Conservation (phyloP, 2,329 filamentous ascomycete genomes). For the Fusarium poae region DNA sequence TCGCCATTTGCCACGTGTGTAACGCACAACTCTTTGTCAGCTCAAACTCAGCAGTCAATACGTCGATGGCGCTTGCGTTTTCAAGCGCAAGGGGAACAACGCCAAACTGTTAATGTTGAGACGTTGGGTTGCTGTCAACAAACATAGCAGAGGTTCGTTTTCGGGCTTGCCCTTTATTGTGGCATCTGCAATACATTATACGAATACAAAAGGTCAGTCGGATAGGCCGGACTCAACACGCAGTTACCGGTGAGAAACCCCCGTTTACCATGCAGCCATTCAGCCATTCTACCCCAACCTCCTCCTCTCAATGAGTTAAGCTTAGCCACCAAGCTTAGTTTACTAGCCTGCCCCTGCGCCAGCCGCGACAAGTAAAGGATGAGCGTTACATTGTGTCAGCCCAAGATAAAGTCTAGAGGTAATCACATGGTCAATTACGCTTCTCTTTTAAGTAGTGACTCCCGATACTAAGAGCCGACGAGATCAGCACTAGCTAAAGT, state of each 20-base stretch:
- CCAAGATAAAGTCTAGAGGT: constrained; percentile 5
- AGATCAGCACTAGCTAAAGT: constrained; percentile 24
- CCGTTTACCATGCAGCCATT: neutral
- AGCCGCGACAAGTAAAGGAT: constrained; percentile 1
- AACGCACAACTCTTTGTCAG: constrained; percentile 20
- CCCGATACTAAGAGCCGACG: constrained; percentile 11
- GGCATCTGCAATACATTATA: neutral
- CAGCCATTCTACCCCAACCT: constrained; percentile 6
- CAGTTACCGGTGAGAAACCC: neutral
- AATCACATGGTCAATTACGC: constrained; percentile 16
- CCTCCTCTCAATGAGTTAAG: constrained; percentile 20
- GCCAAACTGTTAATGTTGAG: neutral
- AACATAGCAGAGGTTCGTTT: neutral
- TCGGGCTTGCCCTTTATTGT: neutral
- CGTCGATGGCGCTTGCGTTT: constrained; percentile 4
- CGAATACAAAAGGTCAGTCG: neutral
- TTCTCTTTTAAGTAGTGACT: constrained; percentile 36
- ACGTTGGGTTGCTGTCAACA: too few relatives aligned
- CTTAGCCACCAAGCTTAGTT: constrained; percentile 36
- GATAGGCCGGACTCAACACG: neutral
- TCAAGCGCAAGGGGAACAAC: neutral
- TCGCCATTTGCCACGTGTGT: constrained; percentile 34
- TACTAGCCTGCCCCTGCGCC: constrained; percentile 9
- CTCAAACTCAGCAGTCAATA: constrained; percentile 13
- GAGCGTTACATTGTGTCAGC: constrained; percentile 26